Evolutionary conservation across 331 rosid genomes (phyloP), one percentile per base, ranked within the genome.

Genomic region (Pyrus hybrid): DNA sequence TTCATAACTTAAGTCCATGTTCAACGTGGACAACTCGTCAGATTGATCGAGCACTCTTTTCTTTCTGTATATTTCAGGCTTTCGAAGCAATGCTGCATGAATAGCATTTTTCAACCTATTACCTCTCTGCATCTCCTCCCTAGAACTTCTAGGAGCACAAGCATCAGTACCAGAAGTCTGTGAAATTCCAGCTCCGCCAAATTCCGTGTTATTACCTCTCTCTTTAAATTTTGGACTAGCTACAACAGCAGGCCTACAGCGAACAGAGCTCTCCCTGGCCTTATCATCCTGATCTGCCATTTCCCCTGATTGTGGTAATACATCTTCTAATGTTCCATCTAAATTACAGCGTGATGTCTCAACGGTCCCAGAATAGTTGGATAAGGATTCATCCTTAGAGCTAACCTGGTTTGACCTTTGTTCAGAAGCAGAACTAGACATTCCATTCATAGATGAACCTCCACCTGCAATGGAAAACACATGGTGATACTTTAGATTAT

Each of bases 71-170:
- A 91, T 82, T 82, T 85, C 92, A 78, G 97, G 97, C 83, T 90
- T 91, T 82, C 86, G 86, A 76, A 76, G 96, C 83, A 84, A 69
- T 75, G 96, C 98, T 13, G 88, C 93, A 33, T 86, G 87, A 69
- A 94, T 84, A 75, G 97, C 96, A 63, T 91, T 87, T 87, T 88
- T 94, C 90, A 94, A 74, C 80, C 71, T 84, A 78, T 80, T 92
- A 70, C 85, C 90, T 76, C 85, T 72, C 29, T 67, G 87, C 66
- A 71, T 77, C 64, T 88, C 90, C 80, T 88, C 93, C 78, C 77
- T 77, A 69, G 85, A 84, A 87, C 86, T 85, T 84, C 67, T 83
- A 66, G 83, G 63, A 8, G 80, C 68, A 68, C 84, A 79, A 68
- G 62, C 78, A 82, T 88, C 97, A 61, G 71, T 56, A 69, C 80